A percentile compares a stretch with the other conserved stretches of the same genome.
Evolutionary conservation across 202 grass and related monocot species (phyloP).

Genomic region (Bolboschoenoplectus hybrid): DNA sequence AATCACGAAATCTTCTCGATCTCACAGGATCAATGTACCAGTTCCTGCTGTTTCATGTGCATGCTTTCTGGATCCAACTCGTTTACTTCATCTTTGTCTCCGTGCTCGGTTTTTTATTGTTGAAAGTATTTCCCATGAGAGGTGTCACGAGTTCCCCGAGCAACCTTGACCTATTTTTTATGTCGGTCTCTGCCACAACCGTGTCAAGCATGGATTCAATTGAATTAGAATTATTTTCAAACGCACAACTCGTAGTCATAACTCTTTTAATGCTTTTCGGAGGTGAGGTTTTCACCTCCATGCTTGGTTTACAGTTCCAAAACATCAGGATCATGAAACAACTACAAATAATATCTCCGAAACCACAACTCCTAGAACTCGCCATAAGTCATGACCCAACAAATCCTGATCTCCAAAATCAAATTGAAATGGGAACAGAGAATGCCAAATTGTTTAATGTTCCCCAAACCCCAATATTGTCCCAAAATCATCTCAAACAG

Average conservation of each 20-base stretch:
- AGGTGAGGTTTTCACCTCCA: conserved; percentile 71
- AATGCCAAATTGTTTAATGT: not conserved
- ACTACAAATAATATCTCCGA: not conserved
- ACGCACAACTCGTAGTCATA: conserved; percentile 60
- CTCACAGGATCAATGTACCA: conserved; percentile 33
- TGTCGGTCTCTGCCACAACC: conserved; percentile 56
- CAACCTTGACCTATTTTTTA: conserved; percentile 67
- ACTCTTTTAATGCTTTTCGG: conserved; percentile 71
- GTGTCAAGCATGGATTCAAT: conserved; percentile 63
- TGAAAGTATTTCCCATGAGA: conserved; percentile 48
- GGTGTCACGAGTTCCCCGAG: not conserved
- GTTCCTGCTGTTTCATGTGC: conserved; percentile 47
- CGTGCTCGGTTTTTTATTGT: conserved; percentile 49
- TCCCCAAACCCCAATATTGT: not conserved
- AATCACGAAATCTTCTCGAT: not conserved
- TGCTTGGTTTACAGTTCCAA: conserved; percentile 59
- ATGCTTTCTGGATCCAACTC: conserved; percentile 63
- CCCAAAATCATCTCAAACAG: not conserved
- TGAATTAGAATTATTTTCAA: conserved; percentile 72
- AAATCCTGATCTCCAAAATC: not conserved
- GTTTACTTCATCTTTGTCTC: conserved; percentile 58
- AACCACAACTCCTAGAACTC: conserved; percentile 38
- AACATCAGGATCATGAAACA: conserved; percentile 42
- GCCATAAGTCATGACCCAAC: conserved; percentile 7
- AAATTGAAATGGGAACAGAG: conserved; percentile 45